These are phyloP conservation scores for Yarrowia sp. DNA, from an alignment of 805 yeast genomes.

Conservation along the genomic window DNA sequence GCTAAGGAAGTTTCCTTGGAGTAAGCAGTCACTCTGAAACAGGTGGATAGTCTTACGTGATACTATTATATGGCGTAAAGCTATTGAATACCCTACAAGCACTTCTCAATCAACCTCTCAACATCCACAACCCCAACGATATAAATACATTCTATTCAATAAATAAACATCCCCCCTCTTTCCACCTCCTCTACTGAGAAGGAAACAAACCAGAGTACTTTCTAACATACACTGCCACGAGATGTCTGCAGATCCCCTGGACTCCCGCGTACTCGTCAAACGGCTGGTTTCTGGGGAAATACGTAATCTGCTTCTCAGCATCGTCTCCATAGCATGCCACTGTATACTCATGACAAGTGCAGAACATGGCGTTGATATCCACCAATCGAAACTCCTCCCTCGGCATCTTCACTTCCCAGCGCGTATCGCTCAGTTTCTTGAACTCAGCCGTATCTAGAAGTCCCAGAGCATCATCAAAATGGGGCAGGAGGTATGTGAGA, in stretches of 20 bases:
- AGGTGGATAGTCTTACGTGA: too few species aligned
- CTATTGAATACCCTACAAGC: too few species aligned
- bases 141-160: too few species aligned
- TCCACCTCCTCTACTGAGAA: background rate
- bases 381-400: slow-evolving; percentile 14
- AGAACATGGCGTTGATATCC: slow-evolving; percentile 26
- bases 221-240: slow-evolving; percentile 31
- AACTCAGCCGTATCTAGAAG: slow-evolving; percentile 19
- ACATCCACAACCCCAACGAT: too few species aligned
- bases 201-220: slow-evolving; percentile 10
- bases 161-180: too few species aligned
- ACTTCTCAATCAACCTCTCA: too few species aligned
- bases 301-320: background rate
- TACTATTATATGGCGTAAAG: too few species aligned
- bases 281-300: slow-evolving; percentile 22
- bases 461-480: slow-evolving; percentile 26
- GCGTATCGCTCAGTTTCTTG: background rate
- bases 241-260: slow-evolving; percentile 20
- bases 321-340: slow-evolving; percentile 16
- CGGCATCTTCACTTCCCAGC: slow-evolving; percentile 18
- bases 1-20: too few species aligned
- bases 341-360: slow-evolving; percentile 19
- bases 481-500: slow-evolving; percentile 7
- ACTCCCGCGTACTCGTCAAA: slow-evolving; percentile 28
- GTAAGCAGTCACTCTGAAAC: too few species aligned